phyloP scores from a whole-genome alignment of 2,329 filamentous ascomycete species.

The Sphaerulina populicola region DNA sequence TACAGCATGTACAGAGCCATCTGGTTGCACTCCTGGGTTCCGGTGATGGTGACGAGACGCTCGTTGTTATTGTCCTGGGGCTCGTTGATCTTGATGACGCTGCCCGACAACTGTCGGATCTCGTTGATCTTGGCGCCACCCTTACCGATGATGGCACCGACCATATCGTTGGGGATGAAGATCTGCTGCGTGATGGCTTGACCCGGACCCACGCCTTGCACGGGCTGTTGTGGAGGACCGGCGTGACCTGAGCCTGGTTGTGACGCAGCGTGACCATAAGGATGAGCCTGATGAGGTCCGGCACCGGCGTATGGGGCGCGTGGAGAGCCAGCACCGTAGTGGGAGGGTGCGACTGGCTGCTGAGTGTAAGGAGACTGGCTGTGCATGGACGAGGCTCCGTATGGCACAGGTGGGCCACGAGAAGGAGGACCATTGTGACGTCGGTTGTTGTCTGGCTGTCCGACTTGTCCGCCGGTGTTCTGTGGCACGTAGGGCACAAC shows the following conservation, averaged over 20 bases:
- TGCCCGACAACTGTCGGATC: slow-evolving; percentile 91
- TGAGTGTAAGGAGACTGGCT: slow-evolving; percentile 46
- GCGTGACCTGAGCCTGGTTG: slow-evolving; percentile 48
- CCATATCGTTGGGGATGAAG: slow-evolving; percentile 99
- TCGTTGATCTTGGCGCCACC: slow-evolving; percentile 99
- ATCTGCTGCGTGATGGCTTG: slow-evolving; percentile 94
- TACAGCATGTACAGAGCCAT: slow-evolving; percentile 99
- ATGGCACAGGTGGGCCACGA: slow-evolving; percentile 49
- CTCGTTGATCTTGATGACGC: slow-evolving; percentile 99
- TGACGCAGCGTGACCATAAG: slow-evolving; percentile 48
- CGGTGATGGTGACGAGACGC: slow-evolving; percentile 91
- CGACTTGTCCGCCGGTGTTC: slow-evolving; percentile 84
- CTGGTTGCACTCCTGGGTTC: slow-evolving; percentile 95
- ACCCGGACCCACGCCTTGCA: slow-evolving; percentile 62
- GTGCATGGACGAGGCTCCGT: slow-evolving; percentile 58
- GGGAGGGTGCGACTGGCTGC: slow-evolving; percentile 56
- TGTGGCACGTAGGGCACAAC: slow-evolving; percentile 97
- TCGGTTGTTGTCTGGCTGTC: slow-evolving; percentile 73
- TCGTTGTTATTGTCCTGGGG: slow-evolving; percentile 99
- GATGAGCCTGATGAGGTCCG: slow-evolving; percentile 59
- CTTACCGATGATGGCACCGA: slow-evolving; percentile 97
- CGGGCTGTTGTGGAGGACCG: slow-evolving; percentile 65
- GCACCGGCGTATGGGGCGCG: slow-evolving; percentile 68
- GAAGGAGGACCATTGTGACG: slow-evolving; percentile 63
- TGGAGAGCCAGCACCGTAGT: slow-evolving; percentile 66